Evolutionary conservation across 2,329 filamentous ascomycete species (phyloP).

Genomic region (Bipolaris zeicola): DNA sequence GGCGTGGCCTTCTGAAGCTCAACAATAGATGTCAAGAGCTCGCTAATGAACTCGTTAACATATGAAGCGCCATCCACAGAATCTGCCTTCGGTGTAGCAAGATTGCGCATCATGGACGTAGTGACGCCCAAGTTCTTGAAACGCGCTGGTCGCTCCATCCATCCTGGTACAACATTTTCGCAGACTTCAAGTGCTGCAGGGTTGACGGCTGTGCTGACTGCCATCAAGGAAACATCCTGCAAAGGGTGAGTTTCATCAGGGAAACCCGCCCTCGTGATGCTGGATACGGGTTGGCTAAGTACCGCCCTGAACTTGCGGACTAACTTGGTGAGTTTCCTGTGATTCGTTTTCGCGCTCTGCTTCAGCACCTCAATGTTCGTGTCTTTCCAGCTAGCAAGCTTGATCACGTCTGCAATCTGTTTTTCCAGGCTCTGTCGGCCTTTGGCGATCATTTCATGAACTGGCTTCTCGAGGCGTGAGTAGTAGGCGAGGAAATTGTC

Average conservation of each 20-base stretch:
- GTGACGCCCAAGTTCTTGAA: conserved; percentile 74
- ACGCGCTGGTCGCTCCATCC: conserved; percentile 61
- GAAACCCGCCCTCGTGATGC: conserved; percentile 53
- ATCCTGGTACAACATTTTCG: conserved; percentile 31
- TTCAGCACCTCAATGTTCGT: conserved; percentile 89
- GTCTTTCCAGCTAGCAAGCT: conserved; percentile 96
- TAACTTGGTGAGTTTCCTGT: conserved; percentile 88
- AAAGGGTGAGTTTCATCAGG: conserved; percentile 31
- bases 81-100: conserved; percentile 60
- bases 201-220: conserved; percentile 21
- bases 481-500: conserved; percentile 80
- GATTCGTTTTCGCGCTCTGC: conserved; percentile 88
- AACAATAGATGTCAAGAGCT: conserved; percentile 69
- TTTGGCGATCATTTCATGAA: conserved; percentile 67
- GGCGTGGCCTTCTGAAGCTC: conserved; percentile 87
- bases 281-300: conserved; percentile 75
- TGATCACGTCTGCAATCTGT: conserved; percentile 88
- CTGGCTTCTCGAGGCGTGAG: conserved; percentile 68
- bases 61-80: conserved; percentile 63
- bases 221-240: conserved; percentile 16
- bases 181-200: conserved; percentile 28
- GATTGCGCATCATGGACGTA: conserved; percentile 72
- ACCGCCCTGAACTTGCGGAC: conserved; percentile 87
- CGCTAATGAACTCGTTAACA: conserved; percentile 70
- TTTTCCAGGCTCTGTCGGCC: conserved; percentile 82